These are phyloP conservation scores for Aspergillus coremiiformis DNA, from an alignment of 495 filamentous ascomycete genomes.

Conservation along the genomic window DNA sequence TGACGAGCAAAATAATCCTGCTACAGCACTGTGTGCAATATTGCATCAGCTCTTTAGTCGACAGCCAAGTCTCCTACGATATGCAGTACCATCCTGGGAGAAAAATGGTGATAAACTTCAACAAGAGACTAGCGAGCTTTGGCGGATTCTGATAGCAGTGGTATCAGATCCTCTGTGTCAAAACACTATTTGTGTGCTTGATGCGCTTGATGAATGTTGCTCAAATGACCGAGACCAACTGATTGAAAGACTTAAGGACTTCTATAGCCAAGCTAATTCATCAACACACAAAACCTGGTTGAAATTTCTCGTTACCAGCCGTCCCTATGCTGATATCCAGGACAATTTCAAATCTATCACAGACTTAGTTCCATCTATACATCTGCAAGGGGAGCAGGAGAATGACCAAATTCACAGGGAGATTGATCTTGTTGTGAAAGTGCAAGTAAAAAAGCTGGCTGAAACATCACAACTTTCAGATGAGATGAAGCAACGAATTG, in stretches of 20 bases:
- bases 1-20: slow-evolving; percentile 25
- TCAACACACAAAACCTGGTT: slow-evolving; percentile 10
- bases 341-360: slow-evolving; percentile 13
- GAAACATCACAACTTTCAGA: slow-evolving; percentile 1
- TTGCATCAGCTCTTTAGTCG: slow-evolving; percentile 35
- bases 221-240: slow-evolving; percentile 12
- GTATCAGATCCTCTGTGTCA: slow-evolving; percentile 9
- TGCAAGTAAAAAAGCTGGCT: slow-evolving; percentile 21
- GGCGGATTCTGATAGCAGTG: slow-evolving; percentile 23
- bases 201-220: slow-evolving; percentile 38
- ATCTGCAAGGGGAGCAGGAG: slow-evolving; percentile 31
- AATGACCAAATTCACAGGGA: slow-evolving; percentile 28
- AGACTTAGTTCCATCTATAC: slow-evolving; percentile 19
- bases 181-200: slow-evolving; percentile 30
- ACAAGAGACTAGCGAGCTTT: slow-evolving; percentile 22
- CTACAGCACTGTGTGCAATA: slow-evolving; percentile 28
- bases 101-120: slow-evolving; percentile 19
- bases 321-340: slow-evolving; percentile 32
- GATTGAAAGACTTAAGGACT: slow-evolving; percentile 15
- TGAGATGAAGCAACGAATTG: slow-evolving; percentile 4
- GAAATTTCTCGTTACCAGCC: slow-evolving; percentile 40
- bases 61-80: slow-evolving; percentile 17
- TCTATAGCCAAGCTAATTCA: background rate
- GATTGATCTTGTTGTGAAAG: slow-evolving; percentile 29
- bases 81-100: slow-evolving; percentile 21